phyloP scores from a whole-genome alignment of 169 alveolate species.

The Plasmodium fragile region DNA sequence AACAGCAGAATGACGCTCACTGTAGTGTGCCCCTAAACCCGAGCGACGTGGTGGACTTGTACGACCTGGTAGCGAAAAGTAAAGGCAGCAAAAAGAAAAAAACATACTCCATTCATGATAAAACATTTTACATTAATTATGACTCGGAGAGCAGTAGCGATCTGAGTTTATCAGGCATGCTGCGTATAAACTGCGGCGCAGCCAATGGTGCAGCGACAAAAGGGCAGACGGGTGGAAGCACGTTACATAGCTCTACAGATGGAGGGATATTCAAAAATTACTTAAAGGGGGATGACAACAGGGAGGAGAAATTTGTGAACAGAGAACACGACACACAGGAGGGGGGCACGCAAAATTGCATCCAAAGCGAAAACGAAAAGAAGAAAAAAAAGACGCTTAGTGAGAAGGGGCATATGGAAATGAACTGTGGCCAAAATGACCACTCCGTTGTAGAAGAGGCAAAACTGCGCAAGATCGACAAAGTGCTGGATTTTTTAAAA shows the following conservation, averaged over 20 bases:
- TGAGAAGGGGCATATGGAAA: not conserved
- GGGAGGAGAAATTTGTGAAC: not conserved
- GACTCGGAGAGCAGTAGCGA: slow-evolving; percentile 23
- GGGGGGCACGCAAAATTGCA: not conserved
- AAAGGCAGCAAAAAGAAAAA: slow-evolving; percentile 1
- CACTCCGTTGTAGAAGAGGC: not conserved
- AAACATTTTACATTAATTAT: slow-evolving; percentile 43
- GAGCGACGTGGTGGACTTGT: not conserved
- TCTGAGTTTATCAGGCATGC: not conserved
- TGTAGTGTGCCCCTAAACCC: not conserved
- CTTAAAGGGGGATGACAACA: not conserved
- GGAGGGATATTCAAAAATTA: not conserved
- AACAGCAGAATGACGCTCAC: not conserved
- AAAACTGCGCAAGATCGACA: slow-evolving; percentile 18
- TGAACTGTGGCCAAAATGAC: not conserved
- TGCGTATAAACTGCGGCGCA: not conserved
- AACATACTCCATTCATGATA: slow-evolving; percentile 6
- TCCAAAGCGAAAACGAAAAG: not conserved
- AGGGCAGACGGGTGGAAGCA: not conserved
- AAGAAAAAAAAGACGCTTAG: not conserved
- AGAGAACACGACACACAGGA: not conserved
- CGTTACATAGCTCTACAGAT: not conserved
- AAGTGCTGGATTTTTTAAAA: slow-evolving; percentile 20
- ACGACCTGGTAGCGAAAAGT: not conserved
- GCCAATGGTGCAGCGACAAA: not conserved